Base-by-base conservation (phyloP, 2,329 filamentous ascomycete genomes). In the Diaporthe batatas region DNA sequence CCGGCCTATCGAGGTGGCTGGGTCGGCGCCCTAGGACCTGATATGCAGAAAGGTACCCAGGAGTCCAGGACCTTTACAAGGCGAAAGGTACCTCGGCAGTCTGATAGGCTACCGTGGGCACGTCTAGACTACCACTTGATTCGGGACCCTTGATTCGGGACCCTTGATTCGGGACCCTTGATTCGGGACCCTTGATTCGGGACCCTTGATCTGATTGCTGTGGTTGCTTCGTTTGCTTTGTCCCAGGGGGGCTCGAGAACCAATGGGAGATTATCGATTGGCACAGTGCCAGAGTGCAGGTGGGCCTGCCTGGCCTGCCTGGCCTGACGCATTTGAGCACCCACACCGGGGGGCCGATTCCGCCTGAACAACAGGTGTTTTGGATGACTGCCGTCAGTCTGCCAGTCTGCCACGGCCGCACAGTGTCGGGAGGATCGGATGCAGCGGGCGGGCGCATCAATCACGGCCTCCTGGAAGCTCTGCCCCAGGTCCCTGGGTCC, bases 261-360 rank as follows among this genome's bases (percentile, higher is more conserved):
- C 16, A 16, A 18, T 21, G 39, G 39, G 21, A n/a, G 6, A 25
- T 65, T 51, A 65, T 65, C 44, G 62, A 65, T 51, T 51, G 36
- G 29, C 25, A 65, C 62, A 65, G 62, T 65, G 62, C 36, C 36
- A 29, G 29, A 29, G 29, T 29, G 29, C n/a, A n/a, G n/a, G n/a
- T n/a, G n/a, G n/a, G n/a, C n/a, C n/a, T n/a, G n/a, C n/a, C n/a
- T n/a, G n/a, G n/a, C n/a, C n/a, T n/a, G n/a, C n/a, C n/a, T n/a
- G n/a, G 25, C 44, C 3, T 36, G 4, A 21, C 49, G 59, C 59
- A 65, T 51, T 25, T 64, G 16, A 67, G 47, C 29, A 53, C 47
- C 47, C 62, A 51, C 62, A 53, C 51, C 62, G 32, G 62, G 62
- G 47, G 47, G 8, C 29, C 18, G 62, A 29, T 53, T 53, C 62